Conservation (phyloP, 2,329 filamentous ascomycete species). For the Stagonosporopsis rhizophila region DNA sequence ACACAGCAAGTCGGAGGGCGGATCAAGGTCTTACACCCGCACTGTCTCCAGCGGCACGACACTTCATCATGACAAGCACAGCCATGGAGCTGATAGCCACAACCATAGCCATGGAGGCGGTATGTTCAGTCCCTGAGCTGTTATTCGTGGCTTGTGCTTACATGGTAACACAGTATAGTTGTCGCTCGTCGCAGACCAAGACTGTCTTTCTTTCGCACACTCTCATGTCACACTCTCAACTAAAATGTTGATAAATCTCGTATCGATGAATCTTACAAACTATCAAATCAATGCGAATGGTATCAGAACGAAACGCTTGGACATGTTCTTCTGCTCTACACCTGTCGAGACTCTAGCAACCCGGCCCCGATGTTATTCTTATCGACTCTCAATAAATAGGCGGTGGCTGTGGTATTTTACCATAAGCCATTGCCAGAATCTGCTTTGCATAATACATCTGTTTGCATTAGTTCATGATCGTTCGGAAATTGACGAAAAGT, state of each 20-base stretch:
- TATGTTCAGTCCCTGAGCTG: constrained; percentile 16
- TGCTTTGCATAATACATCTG: constrained; percentile 12
- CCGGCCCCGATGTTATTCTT: background rate
- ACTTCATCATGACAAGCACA: constrained; percentile 24
- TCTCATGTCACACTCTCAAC: background rate
- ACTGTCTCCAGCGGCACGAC: constrained; percentile 28
- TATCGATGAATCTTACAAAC: background rate
- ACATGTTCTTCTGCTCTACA: background rate
- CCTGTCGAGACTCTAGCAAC: background rate
- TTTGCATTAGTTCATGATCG: background rate
- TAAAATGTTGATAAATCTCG: background rate
- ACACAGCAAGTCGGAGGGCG: constrained; percentile 14
- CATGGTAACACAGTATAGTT: constrained; percentile 17
- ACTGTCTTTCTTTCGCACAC: constrained; percentile 5
- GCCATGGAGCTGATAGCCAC: constrained; percentile 4
- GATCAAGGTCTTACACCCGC: constrained; percentile 16
- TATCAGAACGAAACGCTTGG: background rate
- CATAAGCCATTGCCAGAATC: constrained; percentile 6
- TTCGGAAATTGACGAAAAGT: background rate
- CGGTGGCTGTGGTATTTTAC: background rate
- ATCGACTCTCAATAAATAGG: background rate
- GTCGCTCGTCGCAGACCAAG: background rate
- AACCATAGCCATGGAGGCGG: constrained; percentile 8
- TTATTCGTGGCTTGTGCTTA: constrained; percentile 1
- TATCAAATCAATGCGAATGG: background rate